Evolutionary conservation across 345 rosid species (phyloP), one percentile per base, ranked within the genome.

Genomic region (Bruguiera gymnorhiza): DNA sequence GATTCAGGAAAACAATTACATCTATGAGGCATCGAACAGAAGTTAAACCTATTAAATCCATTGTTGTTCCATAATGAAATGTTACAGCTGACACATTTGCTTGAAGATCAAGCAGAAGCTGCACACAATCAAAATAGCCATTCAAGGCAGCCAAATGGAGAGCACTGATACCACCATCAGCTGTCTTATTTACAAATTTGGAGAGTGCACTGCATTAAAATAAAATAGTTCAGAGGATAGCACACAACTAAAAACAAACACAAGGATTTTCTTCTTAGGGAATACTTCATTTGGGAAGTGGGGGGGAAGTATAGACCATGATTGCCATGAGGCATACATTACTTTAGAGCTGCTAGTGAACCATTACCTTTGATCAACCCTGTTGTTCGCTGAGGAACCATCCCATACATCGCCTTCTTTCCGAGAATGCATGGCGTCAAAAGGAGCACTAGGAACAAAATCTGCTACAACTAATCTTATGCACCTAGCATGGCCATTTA

Each of bases 151-250:
- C 94, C 94, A 95, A 86, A 72, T 90, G 98, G 73, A 95, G 99
- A 70, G 99, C 98, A 70, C 97, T 92, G 68, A 92, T 87, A 66
- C 99, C 99, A 71, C 96, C 99, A 52, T 95, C 97, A 75, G 98
- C 99, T 1, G 92, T 94, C 79, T 87, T 92, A 74, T 95, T 92
- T 72, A 92, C 97, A 84, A 95, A 92, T 86, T 88, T 95, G 67
- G 91, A 84, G 76, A 92, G 82, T 24, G 85, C 84, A 34, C 99
- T 95, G 92, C 89, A 86, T 53, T 9, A 76, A 24, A 76, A 43
- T 36, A 59, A 58, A 2, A 6, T 24, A 58, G 31, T 36, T 70
- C n/a, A 62, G 55, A 62, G 32, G 31, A 55, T n/a, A 66, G 11
- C 59, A 50, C 9, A 62, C 66, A 27, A 31, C 30, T 23, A 50